Base-by-base conservation (phyloP, 331 rosid species). In the Erythrophleum ivorense region DNA sequence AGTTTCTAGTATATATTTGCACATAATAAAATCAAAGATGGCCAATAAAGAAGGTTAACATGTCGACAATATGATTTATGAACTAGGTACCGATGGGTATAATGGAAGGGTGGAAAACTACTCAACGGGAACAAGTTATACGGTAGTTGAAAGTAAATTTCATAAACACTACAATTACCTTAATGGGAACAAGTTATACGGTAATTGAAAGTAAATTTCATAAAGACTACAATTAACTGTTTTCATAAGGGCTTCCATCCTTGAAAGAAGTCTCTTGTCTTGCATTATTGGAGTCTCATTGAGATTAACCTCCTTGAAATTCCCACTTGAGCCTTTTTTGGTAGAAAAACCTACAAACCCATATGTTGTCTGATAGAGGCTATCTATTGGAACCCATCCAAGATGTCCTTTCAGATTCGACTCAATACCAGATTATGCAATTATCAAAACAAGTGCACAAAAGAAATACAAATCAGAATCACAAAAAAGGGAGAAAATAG, bases 241-340 rank as follows among this genome's bases (percentile, higher is more conserved):
- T 88, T 91, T 95, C 71, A 82, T 60, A 33, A 95, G 94, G 81
- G 97, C 89, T 71, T 83, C 88, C 91, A 86, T 79, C 85, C 88
- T 85, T 52, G 81, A 84, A 34, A 80, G 88, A 58, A 95, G 97
- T 88, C 97, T 89, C 82, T 81, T 92, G 84, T 84, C 87, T 75
- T 85, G 88, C 60, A 71, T 78, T 50, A 86, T 68, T 4, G 95
- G 99, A 16, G 93, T 91, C 82, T 93, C 99, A 54, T 93, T 92
- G 75, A 92, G 90, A 83, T 92, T 94, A 71, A 93, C 97, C 84
- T 89, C 92, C 70, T 87, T 83, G 67, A 91, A 83, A 76, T 89
- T 92, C 16, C 97, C 97, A 81, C 77, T 85, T 40, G 93, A 87
- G 49, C 89, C 90, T 85, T 82, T 90, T 15, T 87, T 36, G 48